These are phyloP conservation scores for Pluteus cervinus DNA, from an alignment of 768 basidiomycete species.

Conservation along the genomic window DNA sequence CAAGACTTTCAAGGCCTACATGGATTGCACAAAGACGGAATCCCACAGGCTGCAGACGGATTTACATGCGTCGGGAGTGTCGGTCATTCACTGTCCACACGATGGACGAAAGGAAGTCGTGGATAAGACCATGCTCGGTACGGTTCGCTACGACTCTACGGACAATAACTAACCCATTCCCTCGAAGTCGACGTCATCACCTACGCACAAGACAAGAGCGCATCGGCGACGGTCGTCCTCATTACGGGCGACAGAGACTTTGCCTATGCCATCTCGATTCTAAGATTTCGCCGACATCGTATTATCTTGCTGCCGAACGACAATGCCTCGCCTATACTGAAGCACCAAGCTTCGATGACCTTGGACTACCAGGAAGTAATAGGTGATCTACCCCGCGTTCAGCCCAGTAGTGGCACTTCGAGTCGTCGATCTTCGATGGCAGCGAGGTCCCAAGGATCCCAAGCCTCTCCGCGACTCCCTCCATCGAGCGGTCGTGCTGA, in stretches of 20 bases:
- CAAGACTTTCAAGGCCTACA: conserved; percentile 50
- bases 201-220: conserved; percentile 64
- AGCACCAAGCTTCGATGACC: conserved; percentile 45
- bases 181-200: conserved; percentile 59
- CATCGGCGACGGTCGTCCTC: conserved; percentile 51
- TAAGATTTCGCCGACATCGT: conserved; percentile 47
- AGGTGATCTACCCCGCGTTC: no score
- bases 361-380: conserved; percentile 44
- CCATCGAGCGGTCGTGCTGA: no score
- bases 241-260: conserved; percentile 67
- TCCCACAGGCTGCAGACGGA: conserved; percentile 36
- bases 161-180: conserved; percentile 1
- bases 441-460: no score
- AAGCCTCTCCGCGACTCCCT: no score
- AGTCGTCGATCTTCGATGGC: no score
- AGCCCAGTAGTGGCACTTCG: no score
- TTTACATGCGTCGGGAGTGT: conserved; percentile 42
- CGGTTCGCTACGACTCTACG: conserved; percentile 14
- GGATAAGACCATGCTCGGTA: conserved; percentile 46
- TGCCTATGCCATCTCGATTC: conserved; percentile 52
- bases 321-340: conserved; percentile 37
- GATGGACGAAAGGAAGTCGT: conserved; percentile 33
- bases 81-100: conserved; percentile 31
- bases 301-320: conserved; percentile 46
- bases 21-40: conserved; percentile 33